A percentile compares a stretch with the other conserved stretches of the same genome.
These are phyloP conservation scores for Trypanosoma grayi DNA, from an alignment of 208 protist genomes.

Conservation along the genomic window DNA sequence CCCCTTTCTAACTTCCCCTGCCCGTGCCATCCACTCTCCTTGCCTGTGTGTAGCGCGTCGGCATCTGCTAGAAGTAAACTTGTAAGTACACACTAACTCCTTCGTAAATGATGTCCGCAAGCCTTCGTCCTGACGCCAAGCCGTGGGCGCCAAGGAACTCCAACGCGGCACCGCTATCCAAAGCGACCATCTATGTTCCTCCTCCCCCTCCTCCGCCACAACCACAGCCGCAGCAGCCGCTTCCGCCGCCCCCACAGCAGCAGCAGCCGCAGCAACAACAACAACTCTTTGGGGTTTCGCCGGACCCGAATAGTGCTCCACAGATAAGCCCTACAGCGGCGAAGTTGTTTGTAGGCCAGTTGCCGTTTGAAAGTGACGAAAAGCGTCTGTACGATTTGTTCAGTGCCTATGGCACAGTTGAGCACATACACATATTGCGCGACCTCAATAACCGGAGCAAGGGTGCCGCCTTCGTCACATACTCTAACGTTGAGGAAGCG, in stretches of 20 bases:
- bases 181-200: constrained; percentile 12
- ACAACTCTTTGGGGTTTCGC: constrained; percentile 15
- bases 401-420: constrained; percentile 78
- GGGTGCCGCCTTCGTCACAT: constrained; percentile 85
- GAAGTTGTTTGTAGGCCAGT: constrained; percentile 85
- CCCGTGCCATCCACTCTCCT: no score
- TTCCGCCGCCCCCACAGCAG: no score
- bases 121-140: constrained; percentile 52
- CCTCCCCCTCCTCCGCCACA: no score
- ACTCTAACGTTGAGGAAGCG: constrained; percentile 73
- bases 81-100: not conserved
- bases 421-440: constrained; percentile 86
- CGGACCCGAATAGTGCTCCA: constrained; percentile 5
- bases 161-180: constrained; percentile 11
- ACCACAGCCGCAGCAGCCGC: no score
- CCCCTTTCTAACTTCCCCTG: no score
- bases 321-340: constrained; percentile 43
- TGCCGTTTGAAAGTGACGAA: constrained; percentile 85
- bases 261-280: constrained; percentile 1
- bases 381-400: constrained; percentile 80
- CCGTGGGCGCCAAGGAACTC: constrained; percentile 46
- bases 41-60: not conserved
- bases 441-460: constrained; percentile 77
- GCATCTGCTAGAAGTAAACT: not conserved
- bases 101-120: constrained; percentile 35